These are phyloP conservation scores for Salvia sclarea DNA, from an alignment of 305 asterid genomes.

Conservation along the genomic window DNA sequence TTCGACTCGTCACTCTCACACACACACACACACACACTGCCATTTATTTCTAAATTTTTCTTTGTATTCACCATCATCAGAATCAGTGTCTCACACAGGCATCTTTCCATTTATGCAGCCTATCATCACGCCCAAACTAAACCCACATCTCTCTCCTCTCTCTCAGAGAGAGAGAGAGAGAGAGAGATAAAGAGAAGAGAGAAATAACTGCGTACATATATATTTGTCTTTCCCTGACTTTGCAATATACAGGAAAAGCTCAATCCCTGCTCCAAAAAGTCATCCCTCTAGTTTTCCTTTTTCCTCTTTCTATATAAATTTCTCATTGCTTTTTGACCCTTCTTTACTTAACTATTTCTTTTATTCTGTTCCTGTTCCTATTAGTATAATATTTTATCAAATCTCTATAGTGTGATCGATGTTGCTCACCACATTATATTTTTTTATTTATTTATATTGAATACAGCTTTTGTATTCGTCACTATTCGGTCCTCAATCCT, in stretches of 20 bases:
- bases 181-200: background rate
- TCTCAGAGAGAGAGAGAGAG: background rate
- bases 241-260: slow-evolving; percentile 15
- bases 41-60: background rate
- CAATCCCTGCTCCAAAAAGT: slow-evolving; percentile 13
- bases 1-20: slow-evolving; percentile 52
- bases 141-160: no score
- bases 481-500: no score
- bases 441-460: no score
- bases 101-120: slow-evolving; percentile 42
- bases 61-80: slow-evolving; percentile 29
- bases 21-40: slow-evolving; percentile 15
- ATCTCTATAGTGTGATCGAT: no score
- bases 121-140: background rate
- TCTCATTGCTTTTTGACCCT: background rate
- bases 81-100: slow-evolving; percentile 43
- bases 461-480: no score
- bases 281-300: background rate
- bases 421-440: no score
- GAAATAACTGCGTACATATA: background rate
- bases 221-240: background rate
- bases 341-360: background rate
- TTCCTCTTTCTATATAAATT: no score
- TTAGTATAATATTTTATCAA: no score
- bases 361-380: background rate